These are phyloP conservation scores for Ophiostoma novo-ulmi DNA, from an alignment of 2,329 filamentous ascomycete genomes.

Conservation along the genomic window DNA sequence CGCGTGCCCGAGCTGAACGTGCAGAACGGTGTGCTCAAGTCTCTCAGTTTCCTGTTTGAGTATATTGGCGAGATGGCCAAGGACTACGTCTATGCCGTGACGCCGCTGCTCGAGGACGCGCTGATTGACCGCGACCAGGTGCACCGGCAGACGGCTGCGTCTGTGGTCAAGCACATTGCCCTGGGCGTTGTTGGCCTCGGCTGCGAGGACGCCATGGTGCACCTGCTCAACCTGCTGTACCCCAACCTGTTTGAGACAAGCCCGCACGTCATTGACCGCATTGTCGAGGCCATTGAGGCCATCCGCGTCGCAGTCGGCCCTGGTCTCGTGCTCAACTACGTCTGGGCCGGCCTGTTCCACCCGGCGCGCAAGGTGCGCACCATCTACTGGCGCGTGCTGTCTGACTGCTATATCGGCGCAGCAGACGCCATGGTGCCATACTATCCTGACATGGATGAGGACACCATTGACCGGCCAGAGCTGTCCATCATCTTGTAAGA, in stretches of 20 bases:
- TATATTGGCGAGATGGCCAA: conserved; percentile 99
- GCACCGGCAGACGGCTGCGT: conserved; percentile 91
- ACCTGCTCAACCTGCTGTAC: conserved; percentile 91
- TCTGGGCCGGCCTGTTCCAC: conserved; percentile 97
- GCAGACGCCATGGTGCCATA: conserved; percentile 96
- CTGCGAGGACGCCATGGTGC: conserved; percentile 97
- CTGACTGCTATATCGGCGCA: conserved; percentile 89
- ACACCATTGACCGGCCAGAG: conserved; percentile 72
- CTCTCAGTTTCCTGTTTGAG: conserved; percentile 93
- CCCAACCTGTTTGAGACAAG: conserved; percentile 97
- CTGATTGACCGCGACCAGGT: conserved; percentile 98
- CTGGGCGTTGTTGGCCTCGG: conserved; percentile 95
- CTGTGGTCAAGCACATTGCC: conserved; percentile 95
- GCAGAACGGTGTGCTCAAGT: conserved; percentile 96
- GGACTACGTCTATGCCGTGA: conserved; percentile 98
- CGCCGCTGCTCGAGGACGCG: conserved; percentile 89
- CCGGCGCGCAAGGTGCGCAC: conserved; percentile 89
- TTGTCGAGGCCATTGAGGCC: conserved; percentile 95
- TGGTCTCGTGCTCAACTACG: conserved; percentile 92
- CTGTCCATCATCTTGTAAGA: conserved; percentile 72
- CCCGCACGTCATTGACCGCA: conserved; percentile 95
- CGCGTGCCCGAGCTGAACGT: conserved; percentile 97
- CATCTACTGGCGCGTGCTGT: conserved; percentile 96
- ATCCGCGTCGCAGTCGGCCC: conserved; percentile 90
- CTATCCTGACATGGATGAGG: conserved; percentile 81